phyloP scores from a whole-genome alignment of 331 rosid genomes.

The Dryas integrifolia region DNA sequence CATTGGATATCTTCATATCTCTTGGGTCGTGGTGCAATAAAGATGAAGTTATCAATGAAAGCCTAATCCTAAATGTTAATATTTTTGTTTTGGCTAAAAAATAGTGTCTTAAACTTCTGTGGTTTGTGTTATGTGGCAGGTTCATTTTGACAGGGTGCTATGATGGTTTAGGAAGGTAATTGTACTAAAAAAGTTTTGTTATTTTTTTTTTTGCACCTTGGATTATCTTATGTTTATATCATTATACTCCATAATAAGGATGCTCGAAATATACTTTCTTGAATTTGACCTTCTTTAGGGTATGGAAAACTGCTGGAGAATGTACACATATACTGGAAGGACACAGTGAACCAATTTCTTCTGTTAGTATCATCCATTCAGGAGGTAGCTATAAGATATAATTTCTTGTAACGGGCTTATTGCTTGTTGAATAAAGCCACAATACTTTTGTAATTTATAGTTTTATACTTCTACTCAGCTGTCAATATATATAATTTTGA shows the following conservation, averaged over 20 bases:
- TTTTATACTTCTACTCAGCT: neutral
- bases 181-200: neutral
- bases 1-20: neutral
- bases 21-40: neutral
- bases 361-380: slow-evolving; percentile 53
- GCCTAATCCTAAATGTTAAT: neutral
- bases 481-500: neutral
- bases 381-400: slow-evolving; percentile 44
- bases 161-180: slow-evolving; percentile 85
- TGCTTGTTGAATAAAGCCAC: neutral
- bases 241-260: neutral
- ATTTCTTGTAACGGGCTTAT: neutral
- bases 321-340: slow-evolving; percentile 82
- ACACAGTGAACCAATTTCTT: slow-evolving; percentile 65
- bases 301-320: slow-evolving; percentile 68
- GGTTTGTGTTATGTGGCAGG: slow-evolving; percentile 49
- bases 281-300: slow-evolving; percentile 39
- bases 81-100: neutral
- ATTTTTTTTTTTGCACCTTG: neutral
- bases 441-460: neutral
- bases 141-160: slow-evolving; percentile 90
- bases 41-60: neutral
- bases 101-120: neutral
- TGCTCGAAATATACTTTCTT: slow-evolving; percentile 9
- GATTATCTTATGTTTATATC: neutral